Percentiles rank a stretch among this genome's conserved stretches.
phyloP scores from a whole-genome alignment of 805 yeast genomes.

The Cyberlindnera nakhonratchasimensis region DNA sequence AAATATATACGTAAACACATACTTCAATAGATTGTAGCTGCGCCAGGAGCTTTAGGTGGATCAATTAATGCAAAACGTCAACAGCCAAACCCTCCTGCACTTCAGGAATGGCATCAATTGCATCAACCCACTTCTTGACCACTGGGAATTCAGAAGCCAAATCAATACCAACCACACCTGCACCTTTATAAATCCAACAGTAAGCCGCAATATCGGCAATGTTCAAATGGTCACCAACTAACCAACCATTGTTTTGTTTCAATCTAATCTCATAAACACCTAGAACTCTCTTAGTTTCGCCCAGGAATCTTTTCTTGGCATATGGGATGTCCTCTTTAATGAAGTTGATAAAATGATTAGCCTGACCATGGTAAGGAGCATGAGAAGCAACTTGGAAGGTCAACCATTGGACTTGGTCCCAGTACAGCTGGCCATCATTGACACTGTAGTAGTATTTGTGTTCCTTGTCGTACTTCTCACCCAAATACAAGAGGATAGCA shows the following conservation, averaged over 20 bases:
- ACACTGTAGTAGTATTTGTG: conserved; percentile 36
- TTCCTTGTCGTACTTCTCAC: conserved; percentile 57
- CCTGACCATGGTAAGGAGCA: conserved; percentile 66
- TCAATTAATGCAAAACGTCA: too few species aligned
- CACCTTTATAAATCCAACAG: conserved; percentile 40
- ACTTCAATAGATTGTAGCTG: not conserved
- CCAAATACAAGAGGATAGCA: conserved; percentile 57
- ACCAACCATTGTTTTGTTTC: conserved; percentile 46
- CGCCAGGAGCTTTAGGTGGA: too few species aligned
- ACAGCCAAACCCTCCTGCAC: conserved; percentile 25
- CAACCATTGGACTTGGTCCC: conserved; percentile 50
- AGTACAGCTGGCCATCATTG: conserved; percentile 41
- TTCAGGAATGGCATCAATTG: conserved; percentile 32
- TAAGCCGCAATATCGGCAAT: conserved; percentile 54
- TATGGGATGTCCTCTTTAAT: conserved; percentile 53
- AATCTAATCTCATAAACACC: conserved; percentile 53
- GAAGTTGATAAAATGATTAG: conserved; percentile 41
- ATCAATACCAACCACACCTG: conserved; percentile 28
- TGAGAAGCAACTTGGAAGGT: conserved; percentile 56
- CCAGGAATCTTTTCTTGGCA: conserved; percentile 47
- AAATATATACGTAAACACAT: not conserved
- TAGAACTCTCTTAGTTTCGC: conserved; percentile 51
- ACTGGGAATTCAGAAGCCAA: conserved; percentile 36
- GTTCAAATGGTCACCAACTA: conserved; percentile 57
- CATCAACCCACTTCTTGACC: conserved; percentile 39